phyloP scores from a whole-genome alignment of 768 basidiomycete genomes.

The Serendipita sp. region DNA sequence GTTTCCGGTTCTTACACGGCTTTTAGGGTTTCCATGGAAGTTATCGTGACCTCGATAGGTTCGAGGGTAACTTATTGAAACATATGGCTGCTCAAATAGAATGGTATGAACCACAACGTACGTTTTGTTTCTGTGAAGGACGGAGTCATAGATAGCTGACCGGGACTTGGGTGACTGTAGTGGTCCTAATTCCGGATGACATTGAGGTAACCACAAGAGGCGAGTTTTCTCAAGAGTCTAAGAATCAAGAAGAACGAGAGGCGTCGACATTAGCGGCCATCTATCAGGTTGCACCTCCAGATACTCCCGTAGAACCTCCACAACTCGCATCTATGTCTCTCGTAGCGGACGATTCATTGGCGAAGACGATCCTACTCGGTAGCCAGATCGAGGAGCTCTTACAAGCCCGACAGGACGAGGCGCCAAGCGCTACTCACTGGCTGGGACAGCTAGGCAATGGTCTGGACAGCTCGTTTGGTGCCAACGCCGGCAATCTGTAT shows the following conservation, averaged over 20 bases:
- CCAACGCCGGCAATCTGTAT: neutral
- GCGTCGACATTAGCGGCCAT: constrained; percentile 57
- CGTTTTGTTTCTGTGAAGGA: constrained; percentile 19
- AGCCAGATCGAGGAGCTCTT: constrained; percentile 28
- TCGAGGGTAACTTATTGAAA: constrained; percentile 69
- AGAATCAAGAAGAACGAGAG: constrained; percentile 59
- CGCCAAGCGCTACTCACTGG: neutral
- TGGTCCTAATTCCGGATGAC: constrained; percentile 28
- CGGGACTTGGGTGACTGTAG: constrained; percentile 15
- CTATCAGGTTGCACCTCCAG: constrained; percentile 55
- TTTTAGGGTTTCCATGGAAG: constrained; percentile 54
- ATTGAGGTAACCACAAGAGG: constrained; percentile 29
- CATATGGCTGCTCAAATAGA: constrained; percentile 71
- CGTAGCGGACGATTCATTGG: constrained; percentile 50
- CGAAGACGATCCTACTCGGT: constrained; percentile 51
- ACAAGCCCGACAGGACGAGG: neutral
- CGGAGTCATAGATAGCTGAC: neutral
- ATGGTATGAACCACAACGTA: constrained; percentile 71
- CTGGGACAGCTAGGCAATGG: neutral
- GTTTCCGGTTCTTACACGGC: constrained; percentile 16
- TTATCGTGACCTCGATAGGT: constrained; percentile 73
- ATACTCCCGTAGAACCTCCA: constrained; percentile 56
- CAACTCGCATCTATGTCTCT: constrained; percentile 32
- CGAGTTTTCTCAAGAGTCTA: constrained; percentile 49
- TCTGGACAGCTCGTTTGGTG: neutral